Conservation (phyloP, 306 rosid genomes). For the Vigna angularis region DNA sequence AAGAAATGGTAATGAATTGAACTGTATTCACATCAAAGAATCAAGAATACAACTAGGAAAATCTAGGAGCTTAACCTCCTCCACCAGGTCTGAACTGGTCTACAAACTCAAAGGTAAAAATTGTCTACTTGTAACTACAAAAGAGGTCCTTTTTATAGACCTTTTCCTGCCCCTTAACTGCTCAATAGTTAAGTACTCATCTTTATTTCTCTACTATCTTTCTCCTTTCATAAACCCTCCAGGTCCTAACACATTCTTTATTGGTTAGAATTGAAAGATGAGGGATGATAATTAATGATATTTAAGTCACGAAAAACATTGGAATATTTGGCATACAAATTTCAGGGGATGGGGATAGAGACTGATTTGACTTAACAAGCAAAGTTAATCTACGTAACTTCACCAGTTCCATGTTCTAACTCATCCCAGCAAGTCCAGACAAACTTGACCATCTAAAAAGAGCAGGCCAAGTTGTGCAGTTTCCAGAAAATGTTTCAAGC, state of each 20-base stretch:
- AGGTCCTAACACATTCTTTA: not conserved
- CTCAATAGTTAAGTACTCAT: too few relatives aligned
- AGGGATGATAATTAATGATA: not conserved
- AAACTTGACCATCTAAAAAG: constrained; percentile 34
- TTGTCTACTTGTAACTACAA: too few relatives aligned
- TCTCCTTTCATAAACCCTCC: too few relatives aligned
- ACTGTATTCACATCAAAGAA: too few relatives aligned
- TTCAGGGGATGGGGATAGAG: constrained; percentile 5
- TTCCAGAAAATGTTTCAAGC: constrained; percentile 31
- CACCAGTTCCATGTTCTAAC: not conserved
- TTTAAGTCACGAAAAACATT: constrained; percentile 1
- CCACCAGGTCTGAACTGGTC: too few relatives aligned
- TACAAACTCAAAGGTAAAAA: too few relatives aligned
- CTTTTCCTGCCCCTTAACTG: too few relatives aligned
- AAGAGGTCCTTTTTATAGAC: too few relatives aligned
- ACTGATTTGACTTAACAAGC: not conserved
- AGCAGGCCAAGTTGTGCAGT: constrained; percentile 24
- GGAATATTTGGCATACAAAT: constrained; percentile 17
- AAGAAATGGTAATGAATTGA: too few relatives aligned
- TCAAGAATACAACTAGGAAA: too few relatives aligned
- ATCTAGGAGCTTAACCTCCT: too few relatives aligned
- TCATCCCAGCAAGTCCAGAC: constrained; percentile 36
- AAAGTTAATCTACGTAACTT: constrained; percentile 5
- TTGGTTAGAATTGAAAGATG: not conserved
- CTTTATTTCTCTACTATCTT: too few relatives aligned